These are phyloP conservation scores for Aspergillus hancockii DNA, from an alignment of 495 filamentous ascomycete genomes.

Conservation along the genomic window DNA sequence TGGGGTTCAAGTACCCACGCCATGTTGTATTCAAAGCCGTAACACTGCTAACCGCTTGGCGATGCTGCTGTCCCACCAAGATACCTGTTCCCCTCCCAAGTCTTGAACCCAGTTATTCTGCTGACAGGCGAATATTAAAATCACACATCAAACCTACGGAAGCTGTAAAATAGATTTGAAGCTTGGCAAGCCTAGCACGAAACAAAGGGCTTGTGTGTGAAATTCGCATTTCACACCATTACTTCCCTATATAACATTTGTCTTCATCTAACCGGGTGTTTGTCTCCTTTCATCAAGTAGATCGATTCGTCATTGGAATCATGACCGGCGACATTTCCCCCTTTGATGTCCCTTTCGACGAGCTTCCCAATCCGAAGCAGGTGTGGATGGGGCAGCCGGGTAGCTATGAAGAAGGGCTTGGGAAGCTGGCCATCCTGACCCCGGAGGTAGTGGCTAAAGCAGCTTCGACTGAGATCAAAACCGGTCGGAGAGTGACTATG, in stretches of 20 bases:
- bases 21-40: too few species aligned
- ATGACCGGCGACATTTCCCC: conserved; percentile 22
- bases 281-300: not conserved
- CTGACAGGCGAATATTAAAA: not conserved
- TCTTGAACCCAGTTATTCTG: not conserved
- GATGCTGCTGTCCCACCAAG: not conserved
- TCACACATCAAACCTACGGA: too few species aligned
- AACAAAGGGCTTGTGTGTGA: not conserved
- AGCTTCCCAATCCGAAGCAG: conserved; percentile 44
- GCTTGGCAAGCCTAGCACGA: not conserved
- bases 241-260: not conserved
- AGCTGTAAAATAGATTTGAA: not conserved
- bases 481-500: conserved; percentile 40
- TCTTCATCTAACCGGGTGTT: not conserved
- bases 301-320: not conserved
- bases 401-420: conserved; percentile 44
- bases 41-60: too few species aligned
- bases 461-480: conserved; percentile 37
- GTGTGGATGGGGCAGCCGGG: conserved; percentile 46
- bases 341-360: conserved; percentile 37
- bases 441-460: conserved; percentile 42
- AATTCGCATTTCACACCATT: not conserved
- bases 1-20: not conserved
- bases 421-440: conserved; percentile 43
- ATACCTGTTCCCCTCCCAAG: not conserved